A percentile compares a stretch with the other conserved stretches of the same genome.
Conservation (phyloP, 495 filamentous ascomycete genomes). For the Chaetomium fimeti region DNA sequence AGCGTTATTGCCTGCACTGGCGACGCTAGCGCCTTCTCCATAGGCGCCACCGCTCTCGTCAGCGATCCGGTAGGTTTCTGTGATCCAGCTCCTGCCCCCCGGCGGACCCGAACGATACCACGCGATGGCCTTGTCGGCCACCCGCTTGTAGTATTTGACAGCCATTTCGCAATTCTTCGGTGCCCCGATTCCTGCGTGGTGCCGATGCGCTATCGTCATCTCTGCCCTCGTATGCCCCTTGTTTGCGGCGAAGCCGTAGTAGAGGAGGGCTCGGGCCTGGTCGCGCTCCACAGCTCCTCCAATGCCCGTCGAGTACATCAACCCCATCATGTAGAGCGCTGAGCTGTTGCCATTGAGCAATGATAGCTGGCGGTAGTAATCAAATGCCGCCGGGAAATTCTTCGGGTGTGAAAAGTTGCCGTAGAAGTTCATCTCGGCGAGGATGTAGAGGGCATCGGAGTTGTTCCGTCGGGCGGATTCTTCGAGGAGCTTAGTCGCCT, state of each 20-base stretch:
- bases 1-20: conserved; percentile 84
- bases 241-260: conserved; percentile 91
- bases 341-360: conserved; percentile 79
- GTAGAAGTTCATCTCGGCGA: conserved; percentile 95
- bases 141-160: conserved; percentile 82
- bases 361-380: conserved; percentile 76
- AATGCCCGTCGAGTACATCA: conserved; percentile 94
- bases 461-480: conserved; percentile 72
- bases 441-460: conserved; percentile 82
- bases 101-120: conserved; percentile 88
- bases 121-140: conserved; percentile 87
- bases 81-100: conserved; percentile 73
- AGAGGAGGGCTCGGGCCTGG: conserved; percentile 87
- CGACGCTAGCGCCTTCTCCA: conserved; percentile 89
- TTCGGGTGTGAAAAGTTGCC: conserved; percentile 89
- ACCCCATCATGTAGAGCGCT: conserved; percentile 90
- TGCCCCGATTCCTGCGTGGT: conserved; percentile 81
- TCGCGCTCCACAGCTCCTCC: conserved; percentile 79
- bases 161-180: conserved; percentile 84
- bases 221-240: conserved; percentile 80
- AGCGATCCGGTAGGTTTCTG: conserved; percentile 74
- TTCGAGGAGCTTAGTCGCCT: conserved; percentile 72
- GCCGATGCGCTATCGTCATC: conserved; percentile 89
- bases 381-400: conserved; percentile 78
- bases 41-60: conserved; percentile 93